Base-by-base conservation (phyloP, 2,329 filamentous ascomycete genomes). In the Colletotrichum euphorbiae region DNA sequence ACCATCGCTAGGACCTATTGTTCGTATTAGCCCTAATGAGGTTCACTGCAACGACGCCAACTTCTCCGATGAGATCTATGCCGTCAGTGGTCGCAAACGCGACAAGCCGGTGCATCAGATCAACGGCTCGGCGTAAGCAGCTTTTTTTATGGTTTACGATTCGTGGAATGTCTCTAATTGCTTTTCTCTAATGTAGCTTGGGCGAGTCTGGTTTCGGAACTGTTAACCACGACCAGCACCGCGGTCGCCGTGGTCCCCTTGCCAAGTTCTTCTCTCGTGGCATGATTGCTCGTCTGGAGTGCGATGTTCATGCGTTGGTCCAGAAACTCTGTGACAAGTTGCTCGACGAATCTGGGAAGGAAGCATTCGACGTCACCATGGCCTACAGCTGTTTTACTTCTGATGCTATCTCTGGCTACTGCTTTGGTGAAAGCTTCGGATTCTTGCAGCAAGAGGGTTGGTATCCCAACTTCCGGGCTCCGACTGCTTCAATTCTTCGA, bases 351-450 rank as follows among this genome's bases (percentile, higher is more conserved):
- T 52, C 70, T 7, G 72, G 73, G 12, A 72, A 70, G 15, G 67
- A 63, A 11, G 58, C 71, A 6, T 75, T 81, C n/a, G 75, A 80
- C 42, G 69, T 80, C 8, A 76, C 74, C 33, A 73, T 77, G 61
- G 77, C 79, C 2, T 80, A 78, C 58, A 80, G 77, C 63, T 80
- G 79, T 69, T 80, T 80, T 60, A 80, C 79, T 0, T 75, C 78
- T 0, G 80, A 81, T n/a, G 74, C 76, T 3, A 81, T 81, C 31
- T 77, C 76, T 2, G 72, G 75, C 2, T 81, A 80, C 55, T 75
- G 74, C 21, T 81, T 81, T 62, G 80, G 80, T 9, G 76, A 80
- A 48, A 71, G 72, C 4, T 75, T 80, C 60, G 79, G 79, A 1
- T 73, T 78, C 43, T 51, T 78, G 19, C 69, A 71, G 6, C 76